Percentiles rank a stretch among this genome's conserved stretches.
Evolutionary conservation across 805 yeast species (phyloP).

Genomic region (Metschnikowia dekortorum): DNA sequence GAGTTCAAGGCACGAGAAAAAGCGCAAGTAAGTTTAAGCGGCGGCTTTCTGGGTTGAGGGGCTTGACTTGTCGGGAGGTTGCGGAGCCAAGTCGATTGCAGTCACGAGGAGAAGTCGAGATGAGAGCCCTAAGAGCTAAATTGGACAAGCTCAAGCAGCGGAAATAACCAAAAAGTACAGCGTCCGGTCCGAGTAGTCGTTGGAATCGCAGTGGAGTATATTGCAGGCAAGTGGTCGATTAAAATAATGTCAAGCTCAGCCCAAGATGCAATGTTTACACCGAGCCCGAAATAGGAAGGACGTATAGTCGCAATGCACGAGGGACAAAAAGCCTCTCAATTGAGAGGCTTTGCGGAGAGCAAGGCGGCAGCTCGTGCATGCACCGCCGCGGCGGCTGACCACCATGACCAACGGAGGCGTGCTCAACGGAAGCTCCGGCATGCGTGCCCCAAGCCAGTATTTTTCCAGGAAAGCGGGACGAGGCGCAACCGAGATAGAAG

Average conservation of each 20-base stretch:
- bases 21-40: background rate
- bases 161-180: background rate
- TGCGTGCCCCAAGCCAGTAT: background rate
- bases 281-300: constrained; percentile 1
- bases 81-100: background rate
- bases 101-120: background rate
- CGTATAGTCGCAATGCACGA: constrained; percentile 2
- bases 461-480: background rate
- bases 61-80: background rate
- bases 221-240: background rate
- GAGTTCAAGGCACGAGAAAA: background rate
- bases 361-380: constrained; percentile 2
- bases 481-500: background rate
- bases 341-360: background rate
- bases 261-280: constrained; percentile 4
- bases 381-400: background rate
- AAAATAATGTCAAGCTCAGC: background rate
- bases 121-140: background rate
- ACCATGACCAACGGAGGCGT: background rate
- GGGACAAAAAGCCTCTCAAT: background rate
- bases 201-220: background rate
- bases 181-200: background rate
- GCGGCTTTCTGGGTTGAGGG: background rate
- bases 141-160: background rate
- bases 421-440: background rate